These are phyloP conservation scores for Eucalyptus camaldulensis DNA, from an alignment of 345 rosid species.

Conservation along the genomic window DNA sequence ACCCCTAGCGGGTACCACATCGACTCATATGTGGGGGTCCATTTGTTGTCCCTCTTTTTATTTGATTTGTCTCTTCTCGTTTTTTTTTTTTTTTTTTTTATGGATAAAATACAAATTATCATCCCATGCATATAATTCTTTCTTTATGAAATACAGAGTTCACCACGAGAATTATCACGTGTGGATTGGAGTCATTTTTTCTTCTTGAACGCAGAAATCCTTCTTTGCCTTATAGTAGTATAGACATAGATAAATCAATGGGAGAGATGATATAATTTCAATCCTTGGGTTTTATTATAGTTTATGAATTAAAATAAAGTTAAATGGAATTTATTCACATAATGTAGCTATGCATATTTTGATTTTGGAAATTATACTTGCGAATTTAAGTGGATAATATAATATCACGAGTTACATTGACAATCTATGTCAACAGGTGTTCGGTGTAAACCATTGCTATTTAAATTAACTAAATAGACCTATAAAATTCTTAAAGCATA, in stretches of 20 bases:
- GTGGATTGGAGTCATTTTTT: background rate
- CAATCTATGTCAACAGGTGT: background rate
- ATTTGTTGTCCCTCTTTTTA: background rate
- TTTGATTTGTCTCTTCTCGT: background rate
- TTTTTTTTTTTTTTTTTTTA: no score
- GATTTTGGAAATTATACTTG: background rate
- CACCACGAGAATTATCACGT: background rate
- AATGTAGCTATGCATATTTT: background rate
- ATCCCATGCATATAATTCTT: background rate
- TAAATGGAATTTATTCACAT: background rate
- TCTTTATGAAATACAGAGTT: background rate
- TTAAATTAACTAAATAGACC: background rate
- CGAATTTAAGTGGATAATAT: background rate
- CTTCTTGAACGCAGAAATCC: background rate
- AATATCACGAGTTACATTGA: background rate
- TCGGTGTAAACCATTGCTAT: background rate
- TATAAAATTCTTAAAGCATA: background rate
- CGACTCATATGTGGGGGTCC: background rate
- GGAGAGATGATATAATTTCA: background rate
- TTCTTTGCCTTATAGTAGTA: background rate
- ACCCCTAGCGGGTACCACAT: background rate
- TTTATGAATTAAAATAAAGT: background rate
- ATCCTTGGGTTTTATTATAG: background rate
- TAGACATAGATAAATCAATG: background rate
- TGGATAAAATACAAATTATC: background rate